Evolutionary conservation across 2,329 filamentous ascomycete genomes (phyloP).

Genomic region (Cladophialophora bantiana): DNA sequence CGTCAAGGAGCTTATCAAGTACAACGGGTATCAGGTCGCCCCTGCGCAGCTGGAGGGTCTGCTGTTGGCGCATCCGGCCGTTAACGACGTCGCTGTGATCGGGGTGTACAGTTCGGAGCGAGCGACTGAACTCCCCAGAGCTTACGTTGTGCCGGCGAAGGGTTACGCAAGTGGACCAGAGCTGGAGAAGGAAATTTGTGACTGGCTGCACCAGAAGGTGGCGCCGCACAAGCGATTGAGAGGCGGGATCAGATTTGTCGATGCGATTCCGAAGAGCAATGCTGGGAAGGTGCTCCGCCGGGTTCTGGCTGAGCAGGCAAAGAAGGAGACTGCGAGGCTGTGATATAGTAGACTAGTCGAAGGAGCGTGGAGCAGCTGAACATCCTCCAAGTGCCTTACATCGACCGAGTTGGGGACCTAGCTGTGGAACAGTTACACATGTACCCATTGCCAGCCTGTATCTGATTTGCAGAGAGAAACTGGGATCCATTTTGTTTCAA

Average conservation of each 20-base stretch:
- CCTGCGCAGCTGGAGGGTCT: slow-evolving; percentile 70
- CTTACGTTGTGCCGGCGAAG: slow-evolving; percentile 66
- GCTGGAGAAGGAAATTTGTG: slow-evolving; percentile 52
- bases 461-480: too few relatives aligned
- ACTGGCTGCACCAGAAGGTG: slow-evolving; percentile 54
- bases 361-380: too few relatives aligned
- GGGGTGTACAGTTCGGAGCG: slow-evolving; percentile 55
- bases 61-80: slow-evolving; percentile 56
- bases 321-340: slow-evolving; percentile 19
- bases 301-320: slow-evolving; percentile 26
- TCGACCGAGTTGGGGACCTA: background rate
- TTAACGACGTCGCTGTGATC: slow-evolving; percentile 69
- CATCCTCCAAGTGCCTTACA: background rate
- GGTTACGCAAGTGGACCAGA: slow-evolving; percentile 56
- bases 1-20: slow-evolving; percentile 69
- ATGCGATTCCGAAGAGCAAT: slow-evolving; percentile 55
- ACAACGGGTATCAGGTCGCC: slow-evolving; percentile 74
- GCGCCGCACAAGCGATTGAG: slow-evolving; percentile 55
- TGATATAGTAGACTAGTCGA: background rate
- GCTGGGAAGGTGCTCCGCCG: slow-evolving; percentile 29
- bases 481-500: too few relatives aligned
- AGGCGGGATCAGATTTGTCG: slow-evolving; percentile 56
- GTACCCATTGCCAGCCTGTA: too few relatives aligned
- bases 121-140: slow-evolving; percentile 70
- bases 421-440: background rate